phyloP scores from a whole-genome alignment of 768 basidiomycete species.

The Pleurotus citrinopileatus region DNA sequence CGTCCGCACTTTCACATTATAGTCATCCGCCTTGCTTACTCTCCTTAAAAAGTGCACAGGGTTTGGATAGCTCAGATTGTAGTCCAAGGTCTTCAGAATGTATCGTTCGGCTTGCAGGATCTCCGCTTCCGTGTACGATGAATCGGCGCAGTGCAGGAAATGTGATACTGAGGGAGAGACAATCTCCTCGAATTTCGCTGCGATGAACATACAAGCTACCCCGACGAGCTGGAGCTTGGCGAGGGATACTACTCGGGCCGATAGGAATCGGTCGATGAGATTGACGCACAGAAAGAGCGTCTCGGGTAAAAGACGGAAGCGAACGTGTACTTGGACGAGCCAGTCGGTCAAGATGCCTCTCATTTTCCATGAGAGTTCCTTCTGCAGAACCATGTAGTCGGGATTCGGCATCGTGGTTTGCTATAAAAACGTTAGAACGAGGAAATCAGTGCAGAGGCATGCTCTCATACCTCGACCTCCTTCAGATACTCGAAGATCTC shows the following conservation, averaged over 20 bases:
- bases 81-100: conserved; percentile 88
- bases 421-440: conserved; percentile 30
- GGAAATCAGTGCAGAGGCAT: neutral
- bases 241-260: conserved; percentile 77
- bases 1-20: conserved; percentile 88
- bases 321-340: conserved; percentile 92
- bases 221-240: conserved; percentile 96
- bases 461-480: conserved; percentile 68
- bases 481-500: conserved; percentile 95
- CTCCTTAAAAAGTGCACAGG: conserved; percentile 92
- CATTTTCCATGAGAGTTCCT: conserved; percentile 96
- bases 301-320: conserved; percentile 90
- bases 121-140: conserved; percentile 83
- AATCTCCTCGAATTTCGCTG: conserved; percentile 96
- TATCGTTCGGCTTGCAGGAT: conserved; percentile 77
- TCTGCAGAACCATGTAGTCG: conserved; percentile 93
- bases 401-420: conserved; percentile 84
- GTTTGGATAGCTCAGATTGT: conserved; percentile 90
- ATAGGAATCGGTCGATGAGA: conserved; percentile 84
- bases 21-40: conserved; percentile 95
- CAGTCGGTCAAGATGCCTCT: conserved; percentile 93
- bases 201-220: conserved; percentile 88
- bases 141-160: conserved; percentile 82
- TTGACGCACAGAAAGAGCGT: conserved; percentile 94
- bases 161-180: conserved; percentile 88